Percentiles rank a stretch among this genome's conserved stretches.
Evolutionary conservation across 768 basidiomycete species (phyloP).

Genomic region (Hygrophoropsis aurantiaca): DNA sequence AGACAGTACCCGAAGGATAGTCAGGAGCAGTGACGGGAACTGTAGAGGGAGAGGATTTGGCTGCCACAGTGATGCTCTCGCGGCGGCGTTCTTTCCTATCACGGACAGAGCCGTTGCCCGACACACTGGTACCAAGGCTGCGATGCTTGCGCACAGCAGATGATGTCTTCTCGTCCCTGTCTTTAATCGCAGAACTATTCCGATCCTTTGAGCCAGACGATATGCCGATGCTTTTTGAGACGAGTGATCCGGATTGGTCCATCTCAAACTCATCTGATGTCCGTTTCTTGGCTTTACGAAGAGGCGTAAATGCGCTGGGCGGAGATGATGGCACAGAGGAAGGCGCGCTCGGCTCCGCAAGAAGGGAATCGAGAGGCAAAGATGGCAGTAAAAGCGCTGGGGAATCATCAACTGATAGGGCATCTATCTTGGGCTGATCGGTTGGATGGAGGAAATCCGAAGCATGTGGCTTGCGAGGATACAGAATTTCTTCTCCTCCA

Average conservation of each 20-base stretch:
- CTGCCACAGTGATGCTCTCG: conserved; percentile 48
- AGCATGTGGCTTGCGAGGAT: conserved; percentile 61
- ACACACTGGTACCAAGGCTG: conserved; percentile 60
- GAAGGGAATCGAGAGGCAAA: conserved; percentile 30
- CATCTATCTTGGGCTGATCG: conserved; percentile 29
- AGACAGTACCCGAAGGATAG: no score
- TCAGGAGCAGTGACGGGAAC: conserved; percentile 21
- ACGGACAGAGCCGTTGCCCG: conserved; percentile 35
- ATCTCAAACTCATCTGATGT: conserved; percentile 83
- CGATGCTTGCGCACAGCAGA: conserved; percentile 63
- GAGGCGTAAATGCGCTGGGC: conserved; percentile 62
- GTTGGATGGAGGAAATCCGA: conserved; percentile 30
- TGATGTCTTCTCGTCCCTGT: conserved; percentile 53
- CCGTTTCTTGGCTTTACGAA: conserved; percentile 66
- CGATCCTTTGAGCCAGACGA: conserved; percentile 30
- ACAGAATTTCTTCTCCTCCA: conserved; percentile 87
- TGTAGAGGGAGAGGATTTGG: conserved; percentile 21
- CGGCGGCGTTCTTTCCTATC: conserved; percentile 56
- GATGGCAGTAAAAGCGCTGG: conserved; percentile 27
- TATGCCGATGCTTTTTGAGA: conserved; percentile 46
- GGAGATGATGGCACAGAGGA: conserved; percentile 46
- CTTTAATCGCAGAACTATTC: conserved; percentile 30
- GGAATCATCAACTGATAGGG: conserved; percentile 22
- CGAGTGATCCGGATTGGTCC: conserved; percentile 64
- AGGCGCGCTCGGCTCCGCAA: conserved; percentile 26